These are phyloP conservation scores for Fraxinus quadrangulata DNA, from an alignment of 257 asterid genomes.

Conservation along the genomic window DNA sequence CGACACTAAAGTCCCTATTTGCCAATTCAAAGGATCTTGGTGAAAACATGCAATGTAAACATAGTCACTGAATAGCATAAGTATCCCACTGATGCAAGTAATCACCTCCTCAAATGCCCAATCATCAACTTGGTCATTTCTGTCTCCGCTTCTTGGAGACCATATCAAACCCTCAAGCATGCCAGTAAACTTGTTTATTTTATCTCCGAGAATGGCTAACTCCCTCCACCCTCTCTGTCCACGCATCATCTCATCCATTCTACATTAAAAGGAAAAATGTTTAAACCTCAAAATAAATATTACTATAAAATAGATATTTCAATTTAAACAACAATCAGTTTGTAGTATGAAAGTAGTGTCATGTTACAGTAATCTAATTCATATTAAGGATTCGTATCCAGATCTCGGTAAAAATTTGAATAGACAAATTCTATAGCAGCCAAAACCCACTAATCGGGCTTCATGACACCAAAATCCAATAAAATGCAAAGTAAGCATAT, in stretches of 20 bases:
- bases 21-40: neutral
- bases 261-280: conserved; percentile 9
- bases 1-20: neutral
- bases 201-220: conserved; percentile 51
- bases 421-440: neutral
- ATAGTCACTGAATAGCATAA: neutral
- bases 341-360: neutral
- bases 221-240: conserved; percentile 68
- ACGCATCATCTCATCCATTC: conserved; percentile 67
- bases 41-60: neutral
- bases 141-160: conserved; percentile 84
- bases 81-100: conserved; percentile 30
- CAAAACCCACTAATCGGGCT: neutral
- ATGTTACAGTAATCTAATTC: neutral
- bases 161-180: conserved; percentile 80
- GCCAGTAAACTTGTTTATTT: conserved; percentile 41
- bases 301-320: neutral
- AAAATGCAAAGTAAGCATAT: neutral
- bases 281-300: conserved; percentile 2
- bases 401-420: neutral
- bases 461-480: neutral
- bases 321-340: neutral
- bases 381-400: neutral
- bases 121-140: conserved; percentile 73
- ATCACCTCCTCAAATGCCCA: conserved; percentile 98